Conservation (phyloP, 768 basidiomycete species). For the Macrocybe gigantea region DNA sequence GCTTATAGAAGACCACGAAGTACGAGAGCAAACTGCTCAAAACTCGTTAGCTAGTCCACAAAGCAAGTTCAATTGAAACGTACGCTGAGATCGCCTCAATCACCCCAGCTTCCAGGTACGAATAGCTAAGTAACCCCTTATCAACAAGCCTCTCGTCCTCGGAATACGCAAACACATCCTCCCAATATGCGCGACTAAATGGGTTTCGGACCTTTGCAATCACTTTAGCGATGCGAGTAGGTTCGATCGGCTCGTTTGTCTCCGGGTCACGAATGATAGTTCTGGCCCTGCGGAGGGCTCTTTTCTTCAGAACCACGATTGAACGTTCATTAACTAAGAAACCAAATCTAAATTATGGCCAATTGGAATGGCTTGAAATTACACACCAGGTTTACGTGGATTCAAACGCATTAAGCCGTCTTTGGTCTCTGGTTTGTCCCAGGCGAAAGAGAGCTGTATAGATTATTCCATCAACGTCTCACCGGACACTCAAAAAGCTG, state of each 20-base stretch:
- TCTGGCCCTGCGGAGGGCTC: constrained; percentile 51
- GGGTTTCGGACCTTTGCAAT: constrained; percentile 38
- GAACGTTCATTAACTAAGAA: constrained; percentile 49
- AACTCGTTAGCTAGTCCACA: background rate
- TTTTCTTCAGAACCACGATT: constrained; percentile 45
- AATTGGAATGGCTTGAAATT: background rate
- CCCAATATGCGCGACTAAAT: constrained; percentile 57
- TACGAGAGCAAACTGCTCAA: constrained; percentile 49
- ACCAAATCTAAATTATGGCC: background rate
- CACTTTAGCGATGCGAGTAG: constrained; percentile 33
- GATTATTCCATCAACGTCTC: background rate
- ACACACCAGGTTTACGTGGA: constrained; percentile 58
- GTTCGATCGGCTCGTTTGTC: constrained; percentile 35
- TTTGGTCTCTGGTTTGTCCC: constrained; percentile 62
- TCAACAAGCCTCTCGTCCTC: constrained; percentile 62
- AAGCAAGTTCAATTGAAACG: constrained; percentile 13
- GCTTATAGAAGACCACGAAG: constrained; percentile 60
- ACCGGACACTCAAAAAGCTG: background rate
- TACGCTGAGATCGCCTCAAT: constrained; percentile 55
- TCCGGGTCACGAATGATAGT: constrained; percentile 50
- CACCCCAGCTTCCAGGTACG: constrained; percentile 60
- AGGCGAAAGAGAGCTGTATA: constrained; percentile 58
- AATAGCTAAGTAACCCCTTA: constrained; percentile 53
- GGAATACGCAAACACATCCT: constrained; percentile 43
- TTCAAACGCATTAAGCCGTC: constrained; percentile 64